Percentiles rank a stretch among this genome's conserved stretches.
phyloP scores from a whole-genome alignment of 805 yeast genomes.

The Lipomyces yamadae region DNA sequence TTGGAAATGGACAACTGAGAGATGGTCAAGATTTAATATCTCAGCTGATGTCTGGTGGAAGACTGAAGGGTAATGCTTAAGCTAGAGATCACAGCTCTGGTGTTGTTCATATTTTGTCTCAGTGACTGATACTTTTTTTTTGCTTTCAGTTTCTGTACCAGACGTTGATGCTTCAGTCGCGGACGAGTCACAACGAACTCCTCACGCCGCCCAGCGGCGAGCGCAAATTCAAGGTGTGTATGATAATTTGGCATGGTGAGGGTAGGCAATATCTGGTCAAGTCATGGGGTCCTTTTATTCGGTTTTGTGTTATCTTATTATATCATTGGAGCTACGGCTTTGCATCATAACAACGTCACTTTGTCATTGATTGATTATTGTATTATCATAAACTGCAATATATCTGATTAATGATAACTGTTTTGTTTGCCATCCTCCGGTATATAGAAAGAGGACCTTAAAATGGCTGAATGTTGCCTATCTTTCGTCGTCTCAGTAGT shows the following conservation, averaged over 20 bases:
- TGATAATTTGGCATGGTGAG: constrained; percentile 17
- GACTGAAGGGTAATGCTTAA: constrained; percentile 24
- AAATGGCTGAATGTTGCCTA: constrained; percentile 1
- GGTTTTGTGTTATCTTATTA: constrained; percentile 3
- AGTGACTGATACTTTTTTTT: not conserved
- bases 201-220: constrained; percentile 7
- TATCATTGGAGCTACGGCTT: not conserved
- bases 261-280: constrained; percentile 9
- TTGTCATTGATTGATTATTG: constrained; percentile 3
- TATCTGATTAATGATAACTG: constrained; percentile 9
- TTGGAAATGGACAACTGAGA: constrained; percentile 41
- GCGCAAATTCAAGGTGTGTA: constrained; percentile 28
- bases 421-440: not conserved
- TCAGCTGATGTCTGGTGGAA: constrained; percentile 22
- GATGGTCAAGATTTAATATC: constrained; percentile 32
- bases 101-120: not conserved
- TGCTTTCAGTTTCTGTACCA: constrained; percentile 14
- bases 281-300: constrained; percentile 5
- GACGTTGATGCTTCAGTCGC: constrained; percentile 9
- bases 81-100: not conserved
- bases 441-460: not conserved
- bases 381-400: constrained; percentile 8
- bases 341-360: not conserved
- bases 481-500: not conserved
- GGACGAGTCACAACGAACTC: constrained; percentile 12